A percentile compares a stretch with the other conserved stretches of the same genome.
Conservation (phyloP, 2,329 filamentous ascomycete species). For the Fusarium sp. region DNA sequence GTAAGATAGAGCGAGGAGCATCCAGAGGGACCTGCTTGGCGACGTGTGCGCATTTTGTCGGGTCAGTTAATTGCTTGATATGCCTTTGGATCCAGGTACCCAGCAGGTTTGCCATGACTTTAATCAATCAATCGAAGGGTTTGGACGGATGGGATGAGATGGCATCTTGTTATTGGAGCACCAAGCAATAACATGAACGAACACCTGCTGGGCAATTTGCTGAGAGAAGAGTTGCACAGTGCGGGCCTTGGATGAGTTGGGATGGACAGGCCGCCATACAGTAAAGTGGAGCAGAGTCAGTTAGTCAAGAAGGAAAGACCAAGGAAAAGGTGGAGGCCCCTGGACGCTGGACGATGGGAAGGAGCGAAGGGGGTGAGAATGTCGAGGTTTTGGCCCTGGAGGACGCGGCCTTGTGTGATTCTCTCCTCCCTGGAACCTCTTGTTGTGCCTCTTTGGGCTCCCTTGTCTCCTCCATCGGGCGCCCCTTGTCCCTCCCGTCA, state of each 20-base stretch:
- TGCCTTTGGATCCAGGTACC: neutral
- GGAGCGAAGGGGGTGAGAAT: constrained; percentile 7
- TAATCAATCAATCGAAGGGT: constrained; percentile 26
- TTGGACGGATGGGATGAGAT: constrained; percentile 17
- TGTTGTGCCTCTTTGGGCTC: constrained; percentile 24
- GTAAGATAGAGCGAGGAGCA: constrained; percentile 28
- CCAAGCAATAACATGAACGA: constrained; percentile 16
- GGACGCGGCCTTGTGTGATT: constrained; percentile 2
- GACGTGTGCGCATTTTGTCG: neutral
- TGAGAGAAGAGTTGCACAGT: constrained; percentile 25
- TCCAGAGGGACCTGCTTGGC: constrained; percentile 1
- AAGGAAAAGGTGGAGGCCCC: constrained; percentile 11
- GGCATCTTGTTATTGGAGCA: constrained; percentile 23
- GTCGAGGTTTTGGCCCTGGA: constrained; percentile 1
- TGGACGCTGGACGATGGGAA: neutral
- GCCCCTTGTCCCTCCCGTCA: constrained; percentile 16
- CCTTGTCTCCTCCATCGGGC: constrained; percentile 30
- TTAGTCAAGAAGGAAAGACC: neutral
- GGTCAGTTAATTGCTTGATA: constrained; percentile 1
- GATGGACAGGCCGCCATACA: neutral
- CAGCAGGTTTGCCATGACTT: constrained; percentile 11
- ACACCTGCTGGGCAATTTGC: constrained; percentile 28
- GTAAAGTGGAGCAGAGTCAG: neutral
- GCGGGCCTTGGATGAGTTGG: constrained; percentile 11
- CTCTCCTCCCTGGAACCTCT: neutral